Base-by-base conservation (phyloP, 2,329 filamentous ascomycete genomes). In the Claviceps sp. region DNA sequence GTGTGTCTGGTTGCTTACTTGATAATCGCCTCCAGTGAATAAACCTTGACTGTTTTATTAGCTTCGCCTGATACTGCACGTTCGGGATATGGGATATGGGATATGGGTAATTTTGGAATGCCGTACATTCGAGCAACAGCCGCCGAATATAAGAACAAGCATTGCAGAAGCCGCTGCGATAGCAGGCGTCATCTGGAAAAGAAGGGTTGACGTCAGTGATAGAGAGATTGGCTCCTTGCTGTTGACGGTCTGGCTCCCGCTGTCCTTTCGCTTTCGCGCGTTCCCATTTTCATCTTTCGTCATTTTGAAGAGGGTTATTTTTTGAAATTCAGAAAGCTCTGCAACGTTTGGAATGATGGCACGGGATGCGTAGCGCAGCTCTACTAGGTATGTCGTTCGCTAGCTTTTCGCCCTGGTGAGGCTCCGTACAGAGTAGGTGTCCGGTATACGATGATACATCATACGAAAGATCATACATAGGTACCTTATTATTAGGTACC, bases 1-100 rank as follows among this genome's bases (percentile, higher is more conserved):
- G 11, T n/a, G 43, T 34, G 16, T 24, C 13, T 43, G 22, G 14
- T 50, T 48, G 72, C 83, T 78, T 72, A 93, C 86, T 93, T 94
- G 64, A 98, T 82, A 61, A 97, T 95, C 47, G 88, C 86, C 69
- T 98, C 93, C 52, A 98, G 76, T 42, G 91, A 88, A 70, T 95
- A 97, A n/a, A 96, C 88, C 84, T 95, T 60, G 63, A 59, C 56
- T 60, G 60, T 48, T n/a, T 13, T 6, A 24, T 52, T 42, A 50
- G 37, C 34, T 38, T 37, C 22, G 44, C 13, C 18, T 22, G 24
- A 37, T 7, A 2, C 20, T 38, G 42, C 45, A 24, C 14, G 2
- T 30, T 4, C 8, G 37, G 37, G 3, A n/a, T 11, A 40, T 34
- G 30, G 20, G 20, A n/a, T 11, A 40, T 34, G 30, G 20, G 20